Evolutionary conservation across 1,284 basidiomycete species (phyloP).

Genomic region (Apiotrichum laibachii): DNA sequence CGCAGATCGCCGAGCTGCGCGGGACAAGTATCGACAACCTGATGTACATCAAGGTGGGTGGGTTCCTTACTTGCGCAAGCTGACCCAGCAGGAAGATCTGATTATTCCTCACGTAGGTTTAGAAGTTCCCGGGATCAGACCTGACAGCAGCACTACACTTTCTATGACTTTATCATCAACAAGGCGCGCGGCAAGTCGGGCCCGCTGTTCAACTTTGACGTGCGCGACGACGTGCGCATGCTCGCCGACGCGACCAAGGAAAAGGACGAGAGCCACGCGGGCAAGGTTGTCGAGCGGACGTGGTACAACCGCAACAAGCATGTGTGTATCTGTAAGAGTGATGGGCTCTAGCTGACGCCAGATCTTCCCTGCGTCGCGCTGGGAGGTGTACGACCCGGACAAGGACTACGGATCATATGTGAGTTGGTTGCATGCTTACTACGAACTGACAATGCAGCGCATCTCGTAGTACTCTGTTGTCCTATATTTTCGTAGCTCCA

Average conservation of each 20-base stretch:
- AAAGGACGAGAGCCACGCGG: constrained; percentile 98
- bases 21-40: constrained; percentile 89
- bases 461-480: constrained; percentile 9
- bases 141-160: constrained; percentile 78
- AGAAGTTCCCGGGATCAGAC: background rate
- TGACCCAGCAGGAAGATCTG: constrained; percentile 72
- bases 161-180: constrained; percentile 98
- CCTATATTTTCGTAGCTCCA: background rate
- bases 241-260: constrained; percentile 93
- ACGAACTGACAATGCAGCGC: constrained; percentile 9
- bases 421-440: constrained; percentile 4
- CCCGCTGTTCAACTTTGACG: constrained; percentile 97
- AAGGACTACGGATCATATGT: constrained; percentile 81
- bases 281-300: constrained; percentile 93
- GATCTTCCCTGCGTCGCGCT: constrained; percentile 91
- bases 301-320: constrained; percentile 95
- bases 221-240: constrained; percentile 94
- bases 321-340: constrained; percentile 21
- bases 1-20: constrained; percentile 87
- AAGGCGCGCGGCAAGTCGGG: constrained; percentile 98
- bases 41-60: constrained; percentile 90
- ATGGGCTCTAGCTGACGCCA: constrained; percentile 41
- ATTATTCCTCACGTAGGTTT: constrained; percentile 82
- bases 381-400: constrained; percentile 93
- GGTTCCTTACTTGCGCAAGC: background rate